phyloP scores from a whole-genome alignment of 108 stramenopile genomes.

The Cyclostephanos tholiformis region DNA sequence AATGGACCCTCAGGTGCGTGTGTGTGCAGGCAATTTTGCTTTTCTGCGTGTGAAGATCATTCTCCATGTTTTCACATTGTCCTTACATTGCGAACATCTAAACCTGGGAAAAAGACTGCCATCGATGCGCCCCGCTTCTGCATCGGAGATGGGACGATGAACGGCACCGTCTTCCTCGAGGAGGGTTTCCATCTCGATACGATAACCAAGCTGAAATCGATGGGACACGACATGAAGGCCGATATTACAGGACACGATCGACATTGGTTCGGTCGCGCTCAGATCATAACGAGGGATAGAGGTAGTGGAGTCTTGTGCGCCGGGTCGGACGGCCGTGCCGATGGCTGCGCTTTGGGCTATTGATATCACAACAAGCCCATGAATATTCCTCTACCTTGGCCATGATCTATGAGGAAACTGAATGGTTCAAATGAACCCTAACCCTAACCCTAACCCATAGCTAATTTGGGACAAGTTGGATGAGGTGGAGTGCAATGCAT shows the following conservation, averaged over 20 bases:
- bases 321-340: conserved; percentile 93
- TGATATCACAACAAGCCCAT: too few relatives aligned
- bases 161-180: conserved; percentile 77
- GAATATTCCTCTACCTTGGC: too few relatives aligned
- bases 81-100: background rate
- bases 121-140: conserved; percentile 95
- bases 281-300: conserved; percentile 78
- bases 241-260: conserved; percentile 70
- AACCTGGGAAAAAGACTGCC: conserved; percentile 60
- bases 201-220: conserved; percentile 58
- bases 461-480: too few relatives aligned
- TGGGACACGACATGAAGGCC: conserved; percentile 68
- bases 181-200: conserved; percentile 59
- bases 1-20: conserved; percentile 72
- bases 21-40: too few relatives aligned
- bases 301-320: conserved; percentile 84
- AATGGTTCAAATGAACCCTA: too few relatives aligned
- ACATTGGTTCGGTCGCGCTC: conserved; percentile 89
- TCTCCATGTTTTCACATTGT: background rate
- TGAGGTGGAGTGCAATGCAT: too few relatives aligned
- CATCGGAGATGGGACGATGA: conserved; percentile 80
- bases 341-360: conserved; percentile 94
- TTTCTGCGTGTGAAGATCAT: background rate
- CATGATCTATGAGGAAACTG: too few relatives aligned
- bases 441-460: too few relatives aligned